Evolutionary conservation across 1,284 basidiomycete species (phyloP), one percentile per base, ranked within the genome.

Genomic region (Thecaphora thlaspeos): DNA sequence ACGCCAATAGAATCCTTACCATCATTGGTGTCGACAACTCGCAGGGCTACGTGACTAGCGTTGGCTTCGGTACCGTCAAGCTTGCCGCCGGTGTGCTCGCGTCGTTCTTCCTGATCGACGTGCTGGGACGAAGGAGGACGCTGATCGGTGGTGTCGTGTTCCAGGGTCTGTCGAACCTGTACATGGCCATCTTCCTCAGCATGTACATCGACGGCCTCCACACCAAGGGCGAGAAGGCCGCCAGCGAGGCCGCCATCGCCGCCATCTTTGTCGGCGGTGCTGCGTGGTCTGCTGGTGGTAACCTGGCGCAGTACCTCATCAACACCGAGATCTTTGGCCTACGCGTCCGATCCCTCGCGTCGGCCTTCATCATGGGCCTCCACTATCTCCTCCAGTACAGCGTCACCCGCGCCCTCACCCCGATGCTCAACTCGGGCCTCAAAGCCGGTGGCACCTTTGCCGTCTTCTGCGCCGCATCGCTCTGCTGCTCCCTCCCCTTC

Each of bases 271-370:
- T 64, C 43, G 56, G 56, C 23, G 61, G 61, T 46, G 61, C 61
- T 18, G 51, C 61, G 1, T 64, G 55, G 55, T 55, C 52, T 1
- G 61, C 61, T 1, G 61, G 61, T 51, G 61, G 61, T 36, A 64
- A 64, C 48, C 53, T 64, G 2, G 61, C 61, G 2, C 61, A 64
- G 48, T 64, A 64, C 53, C 53, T 64, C 10, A 59, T 64, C 53
- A 59, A 59, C 52, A 52, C 52, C 32, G 61, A 64, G 28, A 64
- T 64, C 49, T 59, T 64, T 50, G 45, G 43, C 38, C 56, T 64
- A 9, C 56, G 58, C 40, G 61, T 64, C 15, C 61, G 61, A 42
- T 56, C 61, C 2, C 49, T 64, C 26, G 59, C 53, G 2, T 56
- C 61, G 8, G 59, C 61, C n/a, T 51, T 64, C 37, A 52, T 64